Base-by-base conservation (phyloP, 83 land plant species). In the Picea mariana region DNA sequence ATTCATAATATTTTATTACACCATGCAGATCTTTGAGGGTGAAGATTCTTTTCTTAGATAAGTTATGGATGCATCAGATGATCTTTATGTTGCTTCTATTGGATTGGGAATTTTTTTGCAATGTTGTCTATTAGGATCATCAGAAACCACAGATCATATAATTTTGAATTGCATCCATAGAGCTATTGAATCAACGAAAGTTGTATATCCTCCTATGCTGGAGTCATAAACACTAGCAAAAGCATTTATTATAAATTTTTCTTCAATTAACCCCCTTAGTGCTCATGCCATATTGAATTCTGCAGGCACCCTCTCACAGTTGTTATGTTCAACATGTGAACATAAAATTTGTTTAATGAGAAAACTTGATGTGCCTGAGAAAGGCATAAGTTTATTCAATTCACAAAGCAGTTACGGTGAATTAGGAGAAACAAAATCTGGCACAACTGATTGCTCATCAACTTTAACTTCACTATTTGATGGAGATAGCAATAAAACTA, bases 1-100 rank as follows among this genome's bases (percentile, higher is more conserved):
- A 7, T 20, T 73, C 4, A 73, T 3, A 44, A 44, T 73, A n/a
- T 5, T 55, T 59, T 12, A 77, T 73, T 44, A 73, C 77, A 26
- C 17, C 34, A 59, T 87, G 44, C 88, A 96, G 97, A 87, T 95
- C 11, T 96, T 96, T 88, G 99, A 96, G 78, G 99, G 99, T 68
- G 89, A 87, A 60, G 79, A 40, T 69, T 83, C 31, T 82, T 96
- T 91, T 83, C 84, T 88, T 59, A 81, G 87, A 34, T 79, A 83
- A 18, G 81, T 96, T 79, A 88, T 86, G 82, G 91, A 91, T 47
- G 91, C 85, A 20, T 86, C 90, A 75, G 90, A 89, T 83, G 92
- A 78, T 67, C 88, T 96, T 21, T 90, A 96, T 85, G 92, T 93
- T 81, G 92, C 94, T 61, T 92, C 97, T 68, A 92, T 88, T 15